A percentile compares a stretch with the other conserved stretches of the same genome.
These are phyloP conservation scores for Verticillium klebahnii DNA, from an alignment of 2,329 filamentous ascomycete genomes.

Conservation along the genomic window DNA sequence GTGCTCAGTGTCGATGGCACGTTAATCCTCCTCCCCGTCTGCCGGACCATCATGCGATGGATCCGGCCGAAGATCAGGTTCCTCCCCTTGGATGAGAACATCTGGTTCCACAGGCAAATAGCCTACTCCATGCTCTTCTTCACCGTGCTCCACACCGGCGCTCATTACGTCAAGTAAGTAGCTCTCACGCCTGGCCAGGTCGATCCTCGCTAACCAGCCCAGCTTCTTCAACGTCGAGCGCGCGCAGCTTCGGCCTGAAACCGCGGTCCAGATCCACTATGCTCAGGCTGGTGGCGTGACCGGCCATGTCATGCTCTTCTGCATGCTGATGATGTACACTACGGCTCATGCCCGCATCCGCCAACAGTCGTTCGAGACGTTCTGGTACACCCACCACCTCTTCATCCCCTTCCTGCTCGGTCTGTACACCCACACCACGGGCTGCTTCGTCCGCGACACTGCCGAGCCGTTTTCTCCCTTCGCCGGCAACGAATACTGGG, in stretches of 20 bases:
- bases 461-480: constrained; percentile 73
- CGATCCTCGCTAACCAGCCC: constrained; percentile 13
- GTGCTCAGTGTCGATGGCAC: constrained; percentile 79
- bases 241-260: constrained; percentile 72
- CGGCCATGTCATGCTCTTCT: constrained; percentile 96
- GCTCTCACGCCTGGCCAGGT: constrained; percentile 3
- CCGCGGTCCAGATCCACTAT: constrained; percentile 89
- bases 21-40: constrained; percentile 90
- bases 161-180: constrained; percentile 89
- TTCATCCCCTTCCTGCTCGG: constrained; percentile 93
- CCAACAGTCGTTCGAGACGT: constrained; percentile 95
- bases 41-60: constrained; percentile 80
- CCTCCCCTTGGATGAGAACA: constrained; percentile 90
- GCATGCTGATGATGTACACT: constrained; percentile 98
- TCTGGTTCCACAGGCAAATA: constrained; percentile 94
- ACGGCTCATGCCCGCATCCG: constrained; percentile 90
- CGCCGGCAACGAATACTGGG: constrained; percentile 77
- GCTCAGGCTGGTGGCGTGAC: constrained; percentile 85
- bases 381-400: constrained; percentile 99
- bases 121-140: constrained; percentile 87
- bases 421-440: constrained; percentile 92
- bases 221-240: constrained; percentile 95
- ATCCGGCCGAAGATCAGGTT: constrained; percentile 83
- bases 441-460: constrained; percentile 92
- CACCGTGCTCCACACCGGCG: constrained; percentile 67